Evolutionary conservation across 106 monocot genomes (phyloP), one percentile per base, ranked within the genome.

Genomic region (Dactylorhiza incarnata): DNA sequence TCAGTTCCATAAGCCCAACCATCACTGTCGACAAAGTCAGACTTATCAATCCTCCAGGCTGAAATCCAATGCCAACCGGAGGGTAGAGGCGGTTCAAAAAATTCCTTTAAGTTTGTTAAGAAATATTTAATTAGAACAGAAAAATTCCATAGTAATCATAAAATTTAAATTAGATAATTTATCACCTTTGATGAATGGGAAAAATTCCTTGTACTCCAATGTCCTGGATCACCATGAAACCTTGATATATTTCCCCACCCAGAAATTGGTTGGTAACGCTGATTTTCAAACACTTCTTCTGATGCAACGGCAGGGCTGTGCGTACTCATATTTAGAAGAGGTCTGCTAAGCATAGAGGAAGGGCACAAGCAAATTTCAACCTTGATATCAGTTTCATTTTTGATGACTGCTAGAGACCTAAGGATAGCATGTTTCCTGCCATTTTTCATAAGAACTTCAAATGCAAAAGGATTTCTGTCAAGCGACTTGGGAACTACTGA

Each of bases 261-360:
- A 71, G 85, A 78, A 81, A 80, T 85, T 78, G 91, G 91, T 58
- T 81, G 87, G 76, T 82, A 89, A 26, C 78, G 55, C 78, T 95
- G 89, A 79, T 95, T 95, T 74, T 95, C 91, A 84, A 89, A 95
- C 20, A 95, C 56, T 58, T 95, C 92, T 78, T 95, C 95, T 43
- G 79, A 84, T 5, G 80, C 75, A 13, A 73, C 17, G 74, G 53
- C 49, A 59, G 76, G 14, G 29, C 78, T 82, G 12, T 45, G 77
- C 22, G 19, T 15, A 71, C 15, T 75, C 7, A 24, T 51, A 11
- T 78, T 76, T 17, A 50, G 48, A 49, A 58, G 15, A 70, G 78
- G 68, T 62, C 45, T 83, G 50, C n/a, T 75, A 46, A 81, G 73
- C 69, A 68, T 52, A 43, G 52, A 75, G 16, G 83, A 78, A 78